Conservation (phyloP, 371 early-diverging fungal species). For the Mucor racemosus region DNA sequence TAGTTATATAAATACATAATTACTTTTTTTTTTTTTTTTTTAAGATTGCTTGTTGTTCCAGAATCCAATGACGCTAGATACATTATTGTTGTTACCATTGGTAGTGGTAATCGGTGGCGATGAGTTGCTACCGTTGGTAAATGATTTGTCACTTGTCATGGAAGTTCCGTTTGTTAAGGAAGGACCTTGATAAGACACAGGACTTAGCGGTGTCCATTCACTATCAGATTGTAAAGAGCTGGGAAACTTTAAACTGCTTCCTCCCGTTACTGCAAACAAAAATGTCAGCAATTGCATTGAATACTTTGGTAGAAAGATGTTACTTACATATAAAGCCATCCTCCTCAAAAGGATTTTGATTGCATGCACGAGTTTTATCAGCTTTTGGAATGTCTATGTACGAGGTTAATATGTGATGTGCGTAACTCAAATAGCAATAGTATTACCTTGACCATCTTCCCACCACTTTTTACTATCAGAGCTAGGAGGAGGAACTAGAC, state of each 20-base stretch:
- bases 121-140: constrained; percentile 4
- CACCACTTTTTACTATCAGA: constrained; percentile 49
- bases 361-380: constrained; percentile 26
- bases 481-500: constrained; percentile 46
- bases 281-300: background rate
- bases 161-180: constrained; percentile 11
- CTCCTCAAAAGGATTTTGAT: constrained; percentile 41
- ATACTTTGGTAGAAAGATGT: background rate
- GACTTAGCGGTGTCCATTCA: constrained; percentile 29
- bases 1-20: constrained; percentile 2
- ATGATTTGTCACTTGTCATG: constrained; percentile 6
- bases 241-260: constrained; percentile 17
- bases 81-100: constrained; percentile 14
- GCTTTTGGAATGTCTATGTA: constrained; percentile 34
- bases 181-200: constrained; percentile 17
- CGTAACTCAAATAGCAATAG: background rate
- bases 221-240: constrained; percentile 26
- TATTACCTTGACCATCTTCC: constrained; percentile 41
- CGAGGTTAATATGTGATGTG: background rate
- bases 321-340: constrained; percentile 18
- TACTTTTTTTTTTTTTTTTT: constrained; percentile 1
- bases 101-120: background rate
- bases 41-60: constrained; percentile 30
- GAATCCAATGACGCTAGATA: constrained; percentile 34
- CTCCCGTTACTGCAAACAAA: constrained; percentile 7